Base-by-base conservation (phyloP, 257 asterid genomes). In the Coffea eugenioides region DNA sequence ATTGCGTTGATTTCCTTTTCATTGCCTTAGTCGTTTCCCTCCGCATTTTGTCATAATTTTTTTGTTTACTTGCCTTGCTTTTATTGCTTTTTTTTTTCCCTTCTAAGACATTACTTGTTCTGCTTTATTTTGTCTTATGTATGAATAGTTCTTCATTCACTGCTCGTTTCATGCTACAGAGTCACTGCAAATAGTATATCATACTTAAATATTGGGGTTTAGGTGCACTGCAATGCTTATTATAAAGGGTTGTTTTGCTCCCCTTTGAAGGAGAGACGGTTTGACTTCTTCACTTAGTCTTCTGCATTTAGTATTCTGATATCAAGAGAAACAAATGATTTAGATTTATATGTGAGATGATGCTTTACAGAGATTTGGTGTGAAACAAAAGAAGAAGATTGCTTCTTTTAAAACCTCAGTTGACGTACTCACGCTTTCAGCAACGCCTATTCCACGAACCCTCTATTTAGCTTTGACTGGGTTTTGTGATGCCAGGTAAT, bases 401-500 rank as follows among this genome's bases (percentile, higher is more conserved):
- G 99, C 99, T 86, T 95, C 99, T 57, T 91, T 95, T 84, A 95
- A 93, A 89, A 93, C 97, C 82, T 93, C 98, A 61, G 94, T 95
- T 80, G 99, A 95, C 75, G 98, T 95, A 78, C 97, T 95, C 81
- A 92, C 99, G 34, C 99, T 95, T 87, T 95, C 99, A 18, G 99
- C 98, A 76, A 93, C 99, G 31, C 99, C 99, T 69, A 93, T 95
- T 80, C 99, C 98, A 43, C 89, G 99, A 86, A 95, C 99, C 59
- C 97, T 95, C 78, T 92, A 95, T 88, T 86, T 95, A 86, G 97
- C 99, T 73, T 86, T 93, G 89, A 95, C 99, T 73, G 99, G 98
- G 77, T 93, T 95, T 82, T 97, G 99, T 81, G 99, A 95, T 83
- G 97, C 99, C 83, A 95, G 99, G 98, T 95, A 90, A 83, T 87